Conservation (phyloP, 1,284 basidiomycete species). For the Meripilus lineatus region DNA sequence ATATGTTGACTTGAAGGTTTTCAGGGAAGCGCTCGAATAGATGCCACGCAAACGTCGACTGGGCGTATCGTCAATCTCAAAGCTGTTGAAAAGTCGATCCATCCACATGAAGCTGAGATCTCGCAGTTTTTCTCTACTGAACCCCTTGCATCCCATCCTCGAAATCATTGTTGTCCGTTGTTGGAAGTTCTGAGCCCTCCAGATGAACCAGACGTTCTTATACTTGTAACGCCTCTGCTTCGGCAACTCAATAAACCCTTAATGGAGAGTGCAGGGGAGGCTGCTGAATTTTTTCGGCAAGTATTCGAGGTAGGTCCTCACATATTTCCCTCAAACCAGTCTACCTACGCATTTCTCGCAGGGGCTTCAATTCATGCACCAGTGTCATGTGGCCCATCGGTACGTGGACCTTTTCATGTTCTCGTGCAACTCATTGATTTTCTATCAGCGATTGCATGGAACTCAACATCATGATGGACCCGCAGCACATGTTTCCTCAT, state of each 20-base stretch:
- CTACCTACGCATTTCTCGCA: slow-evolving; percentile 1
- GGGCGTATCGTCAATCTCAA: no score
- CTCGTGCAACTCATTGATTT: not conserved
- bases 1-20: no score
- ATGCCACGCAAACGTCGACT: no score
- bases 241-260: slow-evolving; percentile 16
- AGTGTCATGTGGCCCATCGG: slow-evolving; percentile 6
- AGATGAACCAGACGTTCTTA: slow-evolving; percentile 4
- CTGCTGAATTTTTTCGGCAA: slow-evolving; percentile 24
- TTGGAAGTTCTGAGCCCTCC: slow-evolving; percentile 18
- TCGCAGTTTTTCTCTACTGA: slow-evolving; percentile 13
- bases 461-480: slow-evolving; percentile 19
- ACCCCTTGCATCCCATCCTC: slow-evolving; percentile 12
- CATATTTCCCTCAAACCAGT: not conserved
- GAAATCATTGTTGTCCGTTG: slow-evolving; percentile 19
- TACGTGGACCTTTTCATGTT: not conserved
- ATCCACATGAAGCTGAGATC: slow-evolving; percentile 20
- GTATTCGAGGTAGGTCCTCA: slow-evolving; percentile 21
- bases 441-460: slow-evolving; percentile 8
- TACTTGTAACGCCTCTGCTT: slow-evolving; percentile 27
- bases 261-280: slow-evolving; percentile 25
- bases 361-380: slow-evolving; percentile 8
- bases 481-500: slow-evolving; percentile 11
- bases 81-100: no score
- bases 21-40: no score